Evolutionary conservation across 2,329 filamentous ascomycete species (phyloP), one percentile per base, ranked within the genome.

Genomic region (Westerdykella sp.): DNA sequence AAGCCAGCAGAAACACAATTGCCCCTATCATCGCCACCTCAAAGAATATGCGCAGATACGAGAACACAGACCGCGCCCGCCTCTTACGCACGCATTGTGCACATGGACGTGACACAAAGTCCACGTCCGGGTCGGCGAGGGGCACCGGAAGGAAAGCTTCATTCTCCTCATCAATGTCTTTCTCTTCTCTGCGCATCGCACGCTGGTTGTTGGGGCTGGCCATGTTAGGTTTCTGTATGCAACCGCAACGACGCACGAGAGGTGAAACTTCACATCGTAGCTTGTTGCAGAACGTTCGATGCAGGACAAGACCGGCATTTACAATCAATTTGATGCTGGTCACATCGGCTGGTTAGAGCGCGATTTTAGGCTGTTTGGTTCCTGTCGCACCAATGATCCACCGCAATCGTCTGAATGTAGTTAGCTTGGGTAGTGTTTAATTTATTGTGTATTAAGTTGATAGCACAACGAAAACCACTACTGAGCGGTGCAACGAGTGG

Each of bases 1-100:
- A 51, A 31, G 49, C 45, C 7, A 53, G 30, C 11, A 55, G 40
- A 14, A 47, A 48, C 6, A 48, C 38, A 28, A 55, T 45, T 6
- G 43, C 40, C 5, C 34, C 22, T 11, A 42, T 47, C 50, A 55
- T 49, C 16, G 39, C 21, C 7, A 53, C 15, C 35, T 55, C 52
- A 12, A 51, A 5, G n/a, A 47, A 11, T 18, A 51, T 22, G 9
- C 52, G 48, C 34, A 46, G 34, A 40, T 44, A 47, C 28, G 32
- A 35, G 32, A 35, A 9, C 32, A 35, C n/a, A 5, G 32, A 18
- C 16, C 32, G n/a, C 6, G 32, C 7, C n/a, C 32, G 32, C 32
- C 32, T 14, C 32, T 35, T 35, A 35, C 32, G n/a, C 16, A 18
- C 32, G 32, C 32, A 35, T 9, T 35, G n/a, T 9, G n/a, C 9